A percentile compares a stretch with the other conserved stretches of the same genome.
Conservation (phyloP, 106 monocot genomes). For the Iris macrosiphon region DNA sequence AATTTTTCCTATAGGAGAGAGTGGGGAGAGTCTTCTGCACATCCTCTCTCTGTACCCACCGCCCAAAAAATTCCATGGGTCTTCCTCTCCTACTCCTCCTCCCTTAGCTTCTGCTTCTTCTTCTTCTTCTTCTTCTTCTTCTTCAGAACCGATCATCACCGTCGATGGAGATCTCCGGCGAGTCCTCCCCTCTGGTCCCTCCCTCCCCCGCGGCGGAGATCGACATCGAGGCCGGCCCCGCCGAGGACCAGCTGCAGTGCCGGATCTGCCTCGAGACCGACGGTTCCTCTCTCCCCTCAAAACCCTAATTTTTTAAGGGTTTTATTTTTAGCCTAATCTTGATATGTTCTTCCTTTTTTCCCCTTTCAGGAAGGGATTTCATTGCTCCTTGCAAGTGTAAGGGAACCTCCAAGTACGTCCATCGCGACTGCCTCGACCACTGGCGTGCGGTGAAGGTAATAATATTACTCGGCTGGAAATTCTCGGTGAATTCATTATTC, state of each 20-base stretch:
- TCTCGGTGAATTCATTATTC: too few relatives aligned
- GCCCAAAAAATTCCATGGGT: too few relatives aligned
- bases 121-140: too few relatives aligned
- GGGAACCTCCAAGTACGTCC: constrained; percentile 75
- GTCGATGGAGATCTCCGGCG: constrained; percentile 26
- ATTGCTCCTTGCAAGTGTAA: constrained; percentile 85
- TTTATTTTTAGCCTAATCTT: not conserved
- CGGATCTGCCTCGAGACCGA: constrained; percentile 74
- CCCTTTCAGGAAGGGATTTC: constrained; percentile 64
- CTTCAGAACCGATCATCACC: too few relatives aligned
- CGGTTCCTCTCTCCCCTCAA: constrained; percentile 18
- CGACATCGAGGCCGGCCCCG: constrained; percentile 60
- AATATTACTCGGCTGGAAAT: too few relatives aligned
- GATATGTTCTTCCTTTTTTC: not conserved
- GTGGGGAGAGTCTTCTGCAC: too few relatives aligned
- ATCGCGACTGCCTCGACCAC: constrained; percentile 72
- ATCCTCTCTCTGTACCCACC: too few relatives aligned
- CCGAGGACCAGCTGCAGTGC: constrained; percentile 62
- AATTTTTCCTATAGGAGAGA: too few relatives aligned
- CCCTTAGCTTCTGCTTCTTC: too few relatives aligned
- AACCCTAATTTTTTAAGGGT: not conserved
- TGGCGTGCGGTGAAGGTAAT: constrained; percentile 63
- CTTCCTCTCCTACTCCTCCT: too few relatives aligned
- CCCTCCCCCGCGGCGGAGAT: constrained; percentile 19
- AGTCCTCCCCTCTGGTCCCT: constrained; percentile 28